Conservation (phyloP, 2,329 filamentous ascomycete species). For the Coleophoma cylindrospora region DNA sequence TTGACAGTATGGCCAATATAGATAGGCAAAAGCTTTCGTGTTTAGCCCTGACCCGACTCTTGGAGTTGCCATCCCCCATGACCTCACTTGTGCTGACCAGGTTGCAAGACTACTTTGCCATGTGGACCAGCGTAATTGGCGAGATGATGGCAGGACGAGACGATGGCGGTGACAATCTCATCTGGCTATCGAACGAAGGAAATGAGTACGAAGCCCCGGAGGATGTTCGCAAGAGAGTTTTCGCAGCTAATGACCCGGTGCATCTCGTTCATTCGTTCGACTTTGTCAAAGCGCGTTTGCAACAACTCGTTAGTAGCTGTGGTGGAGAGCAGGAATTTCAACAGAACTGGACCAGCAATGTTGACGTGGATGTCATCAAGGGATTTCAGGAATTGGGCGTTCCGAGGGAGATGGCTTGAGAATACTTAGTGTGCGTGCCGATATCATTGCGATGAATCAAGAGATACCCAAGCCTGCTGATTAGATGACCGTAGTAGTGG, state of each 20-base stretch:
- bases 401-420: constrained; percentile 2
- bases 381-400: constrained; percentile 47
- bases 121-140: constrained; percentile 68
- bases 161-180: constrained; percentile 45
- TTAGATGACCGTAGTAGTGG: too few species aligned
- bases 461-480: too few species aligned
- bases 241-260: constrained; percentile 58
- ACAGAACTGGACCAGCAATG: constrained; percentile 65
- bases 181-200: constrained; percentile 37
- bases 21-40: constrained; percentile 67
- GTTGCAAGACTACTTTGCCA: constrained; percentile 68
- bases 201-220: constrained; percentile 53
- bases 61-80: constrained; percentile 55
- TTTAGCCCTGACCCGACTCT: constrained; percentile 65
- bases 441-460: too few species aligned
- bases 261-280: constrained; percentile 58
- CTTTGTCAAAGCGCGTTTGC: constrained; percentile 60
- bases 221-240: constrained; percentile 45
- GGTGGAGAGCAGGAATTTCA: constrained; percentile 66
- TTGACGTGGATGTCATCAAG: constrained; percentile 66
- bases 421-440: background rate
- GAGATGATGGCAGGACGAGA: constrained; percentile 60
- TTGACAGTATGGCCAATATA: constrained; percentile 62
- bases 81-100: constrained; percentile 48
- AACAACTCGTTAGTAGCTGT: constrained; percentile 48